Percentiles rank a stretch among this genome's conserved stretches.
Conservation (phyloP, 2,329 filamentous ascomycete species). For the Cladosporium sp. region DNA sequence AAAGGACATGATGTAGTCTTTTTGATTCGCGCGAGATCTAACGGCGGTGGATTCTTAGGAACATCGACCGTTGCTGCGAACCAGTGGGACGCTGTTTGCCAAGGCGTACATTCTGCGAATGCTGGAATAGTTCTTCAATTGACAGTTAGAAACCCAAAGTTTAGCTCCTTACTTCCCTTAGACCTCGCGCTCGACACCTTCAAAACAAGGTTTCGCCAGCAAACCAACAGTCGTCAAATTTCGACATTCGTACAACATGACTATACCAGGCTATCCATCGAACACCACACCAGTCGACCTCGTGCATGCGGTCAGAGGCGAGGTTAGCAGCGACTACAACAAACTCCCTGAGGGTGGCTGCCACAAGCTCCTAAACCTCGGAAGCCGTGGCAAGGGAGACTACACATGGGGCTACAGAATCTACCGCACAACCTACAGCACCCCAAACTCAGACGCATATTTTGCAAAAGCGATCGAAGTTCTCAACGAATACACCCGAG, state of each 20-base stretch:
- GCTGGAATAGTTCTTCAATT: too few species aligned
- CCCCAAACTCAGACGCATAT: neutral
- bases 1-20: too few species aligned
- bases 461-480: constrained; percentile 2
- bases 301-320: neutral
- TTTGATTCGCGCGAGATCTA: too few species aligned
- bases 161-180: too few species aligned
- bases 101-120: too few species aligned
- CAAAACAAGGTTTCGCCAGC: neutral
- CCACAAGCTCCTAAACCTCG: neutral
- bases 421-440: constrained; percentile 6
- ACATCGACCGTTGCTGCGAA: too few species aligned
- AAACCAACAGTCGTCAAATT: neutral
- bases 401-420: constrained; percentile 13
- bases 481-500: neutral
- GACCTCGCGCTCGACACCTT: neutral
- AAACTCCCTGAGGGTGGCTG: constrained; percentile 4
- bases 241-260: neutral
- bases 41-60: too few species aligned
- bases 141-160: too few species aligned
- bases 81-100: too few species aligned
- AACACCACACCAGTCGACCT: neutral
- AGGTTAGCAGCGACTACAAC: constrained; percentile 5
- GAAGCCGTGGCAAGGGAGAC: neutral
- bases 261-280: neutral